A percentile compares a stretch with the other conserved stretches of the same genome.
phyloP scores from a whole-genome alignment of 257 asterid species.

The Knoxia roxburghii region DNA sequence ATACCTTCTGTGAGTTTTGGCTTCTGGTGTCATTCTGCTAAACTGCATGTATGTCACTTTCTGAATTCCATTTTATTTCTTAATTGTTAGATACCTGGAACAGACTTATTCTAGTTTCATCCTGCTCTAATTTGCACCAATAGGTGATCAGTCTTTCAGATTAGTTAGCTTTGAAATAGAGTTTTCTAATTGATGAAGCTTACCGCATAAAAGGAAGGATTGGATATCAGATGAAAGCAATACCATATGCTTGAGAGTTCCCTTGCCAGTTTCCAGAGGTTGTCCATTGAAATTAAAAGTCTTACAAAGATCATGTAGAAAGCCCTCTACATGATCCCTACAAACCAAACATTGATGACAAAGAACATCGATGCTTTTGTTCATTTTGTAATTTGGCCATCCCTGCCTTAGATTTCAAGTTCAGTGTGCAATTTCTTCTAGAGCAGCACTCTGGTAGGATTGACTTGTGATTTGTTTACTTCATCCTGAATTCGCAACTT shows the following conservation, averaged over 20 bases:
- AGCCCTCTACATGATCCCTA: not conserved
- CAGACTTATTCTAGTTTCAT: not conserved
- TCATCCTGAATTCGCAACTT: not conserved
- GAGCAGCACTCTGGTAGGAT: no score
- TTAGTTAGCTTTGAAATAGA: not conserved
- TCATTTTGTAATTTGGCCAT: no score
- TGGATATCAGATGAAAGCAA: not conserved
- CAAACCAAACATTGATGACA: no score
- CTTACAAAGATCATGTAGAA: not conserved
- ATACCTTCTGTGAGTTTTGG: not conserved
- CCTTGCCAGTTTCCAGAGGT: not conserved
- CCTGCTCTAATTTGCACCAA: not conserved
- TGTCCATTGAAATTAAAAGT: not conserved
- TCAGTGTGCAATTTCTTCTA: no score
- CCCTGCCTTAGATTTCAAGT: no score
- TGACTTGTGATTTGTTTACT: no score
- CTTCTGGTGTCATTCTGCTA: not conserved
- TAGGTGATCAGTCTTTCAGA: not conserved
- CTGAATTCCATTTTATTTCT: not conserved
- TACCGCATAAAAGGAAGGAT: not conserved
- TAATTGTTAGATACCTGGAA: not conserved
- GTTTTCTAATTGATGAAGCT: not conserved
- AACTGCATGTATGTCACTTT: not conserved
- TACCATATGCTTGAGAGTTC: not conserved
- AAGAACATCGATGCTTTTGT: no score